Evolutionary conservation across 2,329 filamentous ascomycete genomes (phyloP).

Genomic region (Cytospora piceicola): DNA sequence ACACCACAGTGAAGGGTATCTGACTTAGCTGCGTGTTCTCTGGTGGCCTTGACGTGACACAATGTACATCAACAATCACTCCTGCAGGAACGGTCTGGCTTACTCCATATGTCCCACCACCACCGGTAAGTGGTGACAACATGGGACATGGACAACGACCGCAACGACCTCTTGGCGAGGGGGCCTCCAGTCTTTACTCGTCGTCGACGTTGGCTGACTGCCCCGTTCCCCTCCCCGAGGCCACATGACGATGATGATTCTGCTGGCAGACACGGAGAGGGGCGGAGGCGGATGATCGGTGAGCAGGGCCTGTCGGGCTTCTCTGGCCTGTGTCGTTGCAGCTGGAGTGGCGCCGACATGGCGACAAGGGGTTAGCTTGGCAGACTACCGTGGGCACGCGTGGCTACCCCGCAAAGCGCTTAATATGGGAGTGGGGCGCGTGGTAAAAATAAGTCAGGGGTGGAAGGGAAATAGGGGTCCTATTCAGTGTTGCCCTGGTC

Average conservation of each 20-base stretch:
- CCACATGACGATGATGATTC: conserved; percentile 7
- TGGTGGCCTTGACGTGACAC: background rate
- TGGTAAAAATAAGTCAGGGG: conserved; percentile 18
- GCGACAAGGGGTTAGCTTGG: conserved; percentile 14
- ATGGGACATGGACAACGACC: no score
- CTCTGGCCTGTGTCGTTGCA: conserved; percentile 11
- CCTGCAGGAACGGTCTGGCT: background rate
- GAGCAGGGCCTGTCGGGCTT: conserved; percentile 5
- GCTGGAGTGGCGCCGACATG: conserved; percentile 18
- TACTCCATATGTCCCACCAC: no score
- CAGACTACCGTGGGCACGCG: conserved; percentile 5
- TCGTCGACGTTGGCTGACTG: background rate
- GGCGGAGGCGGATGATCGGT: conserved; percentile 14
- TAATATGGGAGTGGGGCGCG: conserved; percentile 8
- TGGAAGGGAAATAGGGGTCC: conserved; percentile 22
- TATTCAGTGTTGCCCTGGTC: background rate
- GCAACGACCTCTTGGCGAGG: no score
- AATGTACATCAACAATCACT: background rate
- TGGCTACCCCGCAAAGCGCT: conserved; percentile 22
- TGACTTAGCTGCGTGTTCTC: background rate
- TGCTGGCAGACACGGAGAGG: background rate
- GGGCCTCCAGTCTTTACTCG: background rate
- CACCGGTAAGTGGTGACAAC: no score
- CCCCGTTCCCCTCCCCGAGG: background rate
- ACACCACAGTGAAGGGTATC: background rate